These are phyloP conservation scores for Penicillium steckii DNA, from an alignment of 495 filamentous ascomycete species.

Conservation along the genomic window DNA sequence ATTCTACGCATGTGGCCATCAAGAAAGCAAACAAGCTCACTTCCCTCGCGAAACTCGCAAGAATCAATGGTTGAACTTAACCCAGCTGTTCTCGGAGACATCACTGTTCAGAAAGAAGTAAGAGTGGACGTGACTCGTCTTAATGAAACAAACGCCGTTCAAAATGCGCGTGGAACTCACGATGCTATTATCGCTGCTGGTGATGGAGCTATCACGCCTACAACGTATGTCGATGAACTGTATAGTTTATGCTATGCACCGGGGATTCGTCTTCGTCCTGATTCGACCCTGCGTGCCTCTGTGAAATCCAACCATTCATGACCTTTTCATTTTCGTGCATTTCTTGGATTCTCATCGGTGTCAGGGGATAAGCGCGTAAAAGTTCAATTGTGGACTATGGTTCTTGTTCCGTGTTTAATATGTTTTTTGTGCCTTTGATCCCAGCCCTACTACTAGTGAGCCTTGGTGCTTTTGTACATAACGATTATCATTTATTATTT, in stretches of 20 bases:
- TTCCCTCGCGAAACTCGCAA: conserved; percentile 18
- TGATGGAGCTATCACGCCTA: conserved; percentile 18
- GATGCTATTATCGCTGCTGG: conserved; percentile 36
- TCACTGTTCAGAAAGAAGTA: conserved; percentile 54
- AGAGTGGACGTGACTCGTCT: conserved; percentile 48
- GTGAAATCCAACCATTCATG: conserved; percentile 2
- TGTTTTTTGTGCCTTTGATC: background rate
- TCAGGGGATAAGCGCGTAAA: background rate
- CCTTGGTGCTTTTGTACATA: background rate
- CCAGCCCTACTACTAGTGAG: too few species aligned
- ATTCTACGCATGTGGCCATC: conserved; percentile 33
- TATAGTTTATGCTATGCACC: conserved; percentile 43
- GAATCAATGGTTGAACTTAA: conserved; percentile 28
- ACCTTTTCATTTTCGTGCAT: background rate
- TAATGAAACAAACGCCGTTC: conserved; percentile 22
- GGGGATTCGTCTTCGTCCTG: conserved; percentile 31
- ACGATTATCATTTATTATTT: too few species aligned
- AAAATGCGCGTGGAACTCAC: conserved; percentile 19
- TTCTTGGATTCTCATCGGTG: background rate
- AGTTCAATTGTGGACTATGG: too few species aligned
- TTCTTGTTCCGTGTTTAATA: background rate
- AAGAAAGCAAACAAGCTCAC: conserved; percentile 13
- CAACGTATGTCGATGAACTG: conserved; percentile 44
- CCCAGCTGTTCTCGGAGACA: conserved; percentile 40
- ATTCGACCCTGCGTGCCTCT: conserved; percentile 15